These are phyloP conservation scores for Hippophae tibetana DNA, from an alignment of 306 rosid species.

Conservation along the genomic window DNA sequence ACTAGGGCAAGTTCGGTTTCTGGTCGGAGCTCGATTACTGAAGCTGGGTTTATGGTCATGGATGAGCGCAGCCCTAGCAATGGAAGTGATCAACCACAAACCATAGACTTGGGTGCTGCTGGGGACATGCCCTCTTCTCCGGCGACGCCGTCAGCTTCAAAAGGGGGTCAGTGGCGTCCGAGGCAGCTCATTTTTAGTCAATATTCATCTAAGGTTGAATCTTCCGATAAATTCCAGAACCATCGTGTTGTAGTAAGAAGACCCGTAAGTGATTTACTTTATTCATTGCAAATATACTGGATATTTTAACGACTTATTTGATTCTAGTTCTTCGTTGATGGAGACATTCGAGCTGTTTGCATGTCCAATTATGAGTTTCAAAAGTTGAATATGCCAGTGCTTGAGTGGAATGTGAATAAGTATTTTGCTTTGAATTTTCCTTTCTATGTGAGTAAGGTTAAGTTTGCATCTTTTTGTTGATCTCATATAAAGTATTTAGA, in stretches of 20 bases:
- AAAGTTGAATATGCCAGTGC: no score
- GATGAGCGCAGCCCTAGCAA: conserved; percentile 53
- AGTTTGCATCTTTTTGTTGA: no score
- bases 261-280: conserved; percentile 43
- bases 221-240: conserved; percentile 33
- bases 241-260: conserved; percentile 48
- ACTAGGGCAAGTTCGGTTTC: conserved; percentile 31
- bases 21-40: conserved; percentile 39
- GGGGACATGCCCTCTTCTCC: conserved; percentile 17
- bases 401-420: no score
- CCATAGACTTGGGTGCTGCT: conserved; percentile 17
- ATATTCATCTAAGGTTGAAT: conserved; percentile 27
- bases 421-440: no score
- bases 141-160: conserved; percentile 15
- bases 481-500: no score
- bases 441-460: no score
- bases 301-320: conserved; percentile 9
- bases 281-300: conserved; percentile 7
- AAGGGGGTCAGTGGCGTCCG: conserved; percentile 42
- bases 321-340: neutral
- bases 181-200: conserved; percentile 51
- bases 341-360: no score
- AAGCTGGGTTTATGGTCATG: conserved; percentile 47
- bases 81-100: conserved; percentile 38
- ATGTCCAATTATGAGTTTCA: no score